A percentile compares a stretch with the other conserved stretches of the same genome.
These are phyloP conservation scores for Leccinum truebloodii DNA, from an alignment of 768 basidiomycete species.

Conservation along the genomic window DNA sequence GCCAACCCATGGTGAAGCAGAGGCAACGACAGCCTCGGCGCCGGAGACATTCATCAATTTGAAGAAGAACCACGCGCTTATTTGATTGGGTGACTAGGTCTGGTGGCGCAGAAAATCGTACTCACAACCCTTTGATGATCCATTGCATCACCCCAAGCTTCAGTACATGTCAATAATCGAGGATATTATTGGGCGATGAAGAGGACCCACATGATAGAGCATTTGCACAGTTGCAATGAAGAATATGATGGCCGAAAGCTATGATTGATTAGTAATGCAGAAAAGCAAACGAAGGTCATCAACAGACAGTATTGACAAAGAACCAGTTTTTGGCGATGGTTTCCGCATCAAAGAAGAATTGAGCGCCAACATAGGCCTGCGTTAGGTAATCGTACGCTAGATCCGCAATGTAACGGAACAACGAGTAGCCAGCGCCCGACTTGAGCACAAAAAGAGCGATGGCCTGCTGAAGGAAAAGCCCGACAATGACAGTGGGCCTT, in stretches of 20 bases:
- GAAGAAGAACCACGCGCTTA: slow-evolving; percentile 90
- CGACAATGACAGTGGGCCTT: slow-evolving; percentile 87
- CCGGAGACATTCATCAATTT: slow-evolving; percentile 91
- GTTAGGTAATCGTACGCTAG: slow-evolving; percentile 79
- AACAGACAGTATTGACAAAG: slow-evolving; percentile 73
- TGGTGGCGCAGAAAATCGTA: slow-evolving; percentile 5
- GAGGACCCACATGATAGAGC: slow-evolving; percentile 66
- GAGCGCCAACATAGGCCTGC: slow-evolving; percentile 67
- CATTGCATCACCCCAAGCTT: slow-evolving; percentile 89
- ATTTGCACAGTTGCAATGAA: slow-evolving; percentile 93
- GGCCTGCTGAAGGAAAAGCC: slow-evolving; percentile 80
- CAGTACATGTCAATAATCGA: slow-evolving; percentile 1
- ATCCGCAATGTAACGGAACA: slow-evolving; percentile 82
- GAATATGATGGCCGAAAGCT: slow-evolving; percentile 84
- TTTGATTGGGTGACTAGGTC: slow-evolving; percentile 1
- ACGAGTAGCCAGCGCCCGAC: slow-evolving; percentile 73
- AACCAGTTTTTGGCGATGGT: slow-evolving; percentile 75
- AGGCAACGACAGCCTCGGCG: slow-evolving; percentile 90
- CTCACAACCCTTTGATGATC: slow-evolving; percentile 83
- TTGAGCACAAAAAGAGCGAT: slow-evolving; percentile 91
- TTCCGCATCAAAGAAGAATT: slow-evolving; percentile 79
- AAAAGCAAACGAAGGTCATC: slow-evolving; percentile 6
- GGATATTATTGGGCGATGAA: neutral
- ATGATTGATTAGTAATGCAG: slow-evolving; percentile 17
- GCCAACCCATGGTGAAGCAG: slow-evolving; percentile 92